Evolutionary conservation across 2,329 filamentous ascomycete genomes (phyloP), one percentile per base, ranked within the genome.

Genomic region (Hortaea werneckii): DNA sequence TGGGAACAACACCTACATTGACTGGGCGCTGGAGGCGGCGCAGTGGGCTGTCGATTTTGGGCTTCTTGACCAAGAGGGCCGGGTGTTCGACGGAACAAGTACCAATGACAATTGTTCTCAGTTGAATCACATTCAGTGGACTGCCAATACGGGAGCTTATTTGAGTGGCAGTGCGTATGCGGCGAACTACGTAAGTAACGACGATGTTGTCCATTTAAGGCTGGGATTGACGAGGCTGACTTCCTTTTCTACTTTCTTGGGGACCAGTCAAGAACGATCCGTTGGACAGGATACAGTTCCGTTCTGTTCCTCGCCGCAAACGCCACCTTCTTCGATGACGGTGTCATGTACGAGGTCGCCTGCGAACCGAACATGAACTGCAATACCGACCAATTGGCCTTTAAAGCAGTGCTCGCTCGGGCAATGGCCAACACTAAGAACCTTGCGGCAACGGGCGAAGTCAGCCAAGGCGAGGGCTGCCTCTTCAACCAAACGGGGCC

Each of bases 361-460:
- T 90, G 85, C 66, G 83, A 87, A 54, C 66, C 72, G 2, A 65
- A 59, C 2, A 60, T 63, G 20, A 73, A 67, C 13, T 90, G 86
- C 69, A 81, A 81, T 47, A 72, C 76, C 41, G 86, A 90, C 56
- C 84, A 87, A 71, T 65, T 78, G 49, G 78, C 78, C 1, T 88
- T 83, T 75, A 86, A 86, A 65, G 82, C 82, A 35, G 80, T 82
- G 47, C 69, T 85, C 12, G 73, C 79, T 3, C 54, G 57, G 4
- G 55, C 50, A 2, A 42, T 59, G 4, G 50, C 45, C 4, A 44
- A 45, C 28, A 32, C 44, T 6, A 44, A 41, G 6, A 40, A 44
- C 12, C 43, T 56, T 8, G 50, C 48, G 4, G 32, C 32, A n/a
- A 35, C 32, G 4, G 32, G 32, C 3, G 32, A 35, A 9, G n/a